Conservation (phyloP, 129 eudicot species). For the Chrysanthemum makinoi region DNA sequence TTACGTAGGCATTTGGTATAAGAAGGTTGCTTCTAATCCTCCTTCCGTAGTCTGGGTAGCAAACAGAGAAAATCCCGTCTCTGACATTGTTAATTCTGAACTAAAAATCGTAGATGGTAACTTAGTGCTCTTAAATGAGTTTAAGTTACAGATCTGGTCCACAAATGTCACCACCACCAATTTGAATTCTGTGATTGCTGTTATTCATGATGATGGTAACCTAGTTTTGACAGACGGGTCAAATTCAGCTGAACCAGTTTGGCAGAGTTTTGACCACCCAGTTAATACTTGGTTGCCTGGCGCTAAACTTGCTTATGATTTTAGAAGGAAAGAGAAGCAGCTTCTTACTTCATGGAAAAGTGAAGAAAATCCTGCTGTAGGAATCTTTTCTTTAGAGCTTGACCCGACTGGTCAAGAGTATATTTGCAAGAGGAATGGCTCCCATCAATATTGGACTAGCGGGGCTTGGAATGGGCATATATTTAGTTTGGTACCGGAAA, state of each 20-base stretch:
- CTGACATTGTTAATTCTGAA: constrained; percentile 36
- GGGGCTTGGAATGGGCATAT: constrained; percentile 61
- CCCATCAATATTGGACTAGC: constrained; percentile 54
- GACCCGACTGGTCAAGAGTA: constrained; percentile 16
- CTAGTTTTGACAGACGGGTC: constrained; percentile 36
- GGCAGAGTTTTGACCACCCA: constrained; percentile 65
- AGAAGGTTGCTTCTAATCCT: constrained; percentile 10
- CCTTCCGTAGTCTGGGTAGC: constrained; percentile 65
- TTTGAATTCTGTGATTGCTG: constrained; percentile 29
- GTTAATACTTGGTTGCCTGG: constrained; percentile 50
- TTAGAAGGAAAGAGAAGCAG: constrained; percentile 27
- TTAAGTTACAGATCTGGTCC: constrained; percentile 52
- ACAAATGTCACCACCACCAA: constrained; percentile 33
- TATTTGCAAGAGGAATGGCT: constrained; percentile 43
- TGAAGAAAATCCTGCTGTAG: constrained; percentile 46
- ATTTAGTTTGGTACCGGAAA: constrained; percentile 62
- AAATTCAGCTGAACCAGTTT: constrained; percentile 24
- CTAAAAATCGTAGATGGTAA: constrained; percentile 50
- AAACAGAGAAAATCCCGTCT: constrained; percentile 53
- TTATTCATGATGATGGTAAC: constrained; percentile 51
- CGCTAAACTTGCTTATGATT: constrained; percentile 46
- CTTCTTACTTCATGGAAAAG: constrained; percentile 61
- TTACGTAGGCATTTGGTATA: constrained; percentile 48
- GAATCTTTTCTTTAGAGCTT: constrained; percentile 46
- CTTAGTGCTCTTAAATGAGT: constrained; percentile 49